Percentiles rank a stretch among this genome's conserved stretches.
These are phyloP conservation scores for Dipteronia sinensis DNA, from an alignment of 345 rosid species.

Conservation along the genomic window DNA sequence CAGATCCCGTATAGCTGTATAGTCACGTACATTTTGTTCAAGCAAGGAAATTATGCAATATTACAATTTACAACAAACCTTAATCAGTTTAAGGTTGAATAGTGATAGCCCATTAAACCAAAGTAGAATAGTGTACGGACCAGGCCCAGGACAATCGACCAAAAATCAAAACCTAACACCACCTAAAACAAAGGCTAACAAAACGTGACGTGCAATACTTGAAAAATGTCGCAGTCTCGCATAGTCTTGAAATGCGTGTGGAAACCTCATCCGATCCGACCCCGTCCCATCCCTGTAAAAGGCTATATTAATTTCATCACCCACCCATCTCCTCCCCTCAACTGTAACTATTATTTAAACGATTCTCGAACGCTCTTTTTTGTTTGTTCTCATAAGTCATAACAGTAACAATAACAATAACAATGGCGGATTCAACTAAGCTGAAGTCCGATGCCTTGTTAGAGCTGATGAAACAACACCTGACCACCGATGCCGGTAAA, in stretches of 20 bases:
- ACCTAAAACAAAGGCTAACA: neutral
- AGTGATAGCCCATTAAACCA: neutral
- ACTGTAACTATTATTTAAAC: neutral
- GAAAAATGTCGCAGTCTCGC: neutral
- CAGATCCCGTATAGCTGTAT: no score
- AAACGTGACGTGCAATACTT: neutral
- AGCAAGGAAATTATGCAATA: neutral
- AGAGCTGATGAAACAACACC: conserved; percentile 72
- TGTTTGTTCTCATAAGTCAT: neutral
- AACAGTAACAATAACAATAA: no score
- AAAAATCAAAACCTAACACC: neutral
- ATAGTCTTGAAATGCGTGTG: neutral
- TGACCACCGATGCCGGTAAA: conserved; percentile 73
- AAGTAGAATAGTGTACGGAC: neutral
- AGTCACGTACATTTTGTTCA: neutral
- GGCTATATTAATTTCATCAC: neutral
- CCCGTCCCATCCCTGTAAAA: neutral
- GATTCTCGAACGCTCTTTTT: neutral
- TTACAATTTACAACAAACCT: neutral
- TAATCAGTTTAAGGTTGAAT: no score
- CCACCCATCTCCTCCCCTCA: neutral
- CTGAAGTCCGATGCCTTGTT: conserved; percentile 73
- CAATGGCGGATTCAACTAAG: conserved; percentile 50
- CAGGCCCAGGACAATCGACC: neutral
- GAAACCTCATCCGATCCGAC: neutral